Evolutionary conservation across 345 rosid species (phyloP).

Genomic region (Crucihimalaya himalaica): DNA sequence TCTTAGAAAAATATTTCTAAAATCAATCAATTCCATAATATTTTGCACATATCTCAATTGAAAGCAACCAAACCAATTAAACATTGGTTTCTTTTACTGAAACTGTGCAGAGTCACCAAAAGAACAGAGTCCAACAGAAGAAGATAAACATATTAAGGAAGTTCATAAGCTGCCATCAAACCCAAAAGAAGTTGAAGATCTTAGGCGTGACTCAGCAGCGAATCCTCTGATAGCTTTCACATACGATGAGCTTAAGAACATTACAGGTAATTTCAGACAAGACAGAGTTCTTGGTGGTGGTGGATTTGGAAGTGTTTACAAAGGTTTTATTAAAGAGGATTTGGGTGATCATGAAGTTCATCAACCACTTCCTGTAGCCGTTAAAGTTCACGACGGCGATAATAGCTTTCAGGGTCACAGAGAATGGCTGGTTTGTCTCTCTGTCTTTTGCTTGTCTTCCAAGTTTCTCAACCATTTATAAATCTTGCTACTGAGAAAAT

Average conservation of each 20-base stretch:
- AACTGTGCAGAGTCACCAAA: constrained; percentile 63
- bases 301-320: constrained; percentile 92
- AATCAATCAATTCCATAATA: constrained; percentile 3
- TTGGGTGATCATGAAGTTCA: constrained; percentile 55
- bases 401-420: constrained; percentile 93
- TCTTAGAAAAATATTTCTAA: neutral
- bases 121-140: constrained; percentile 47
- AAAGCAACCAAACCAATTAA: neutral
- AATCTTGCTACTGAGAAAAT: neutral
- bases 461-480: constrained; percentile 8
- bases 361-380: constrained; percentile 79
- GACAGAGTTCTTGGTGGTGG: constrained; percentile 96
- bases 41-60: neutral
- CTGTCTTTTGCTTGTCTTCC: constrained; percentile 7
- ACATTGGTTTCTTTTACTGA: constrained; percentile 17
- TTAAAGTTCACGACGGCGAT: constrained; percentile 92
- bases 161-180: constrained; percentile 76
- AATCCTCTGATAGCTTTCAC: constrained; percentile 88
- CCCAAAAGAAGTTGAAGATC: constrained; percentile 92
- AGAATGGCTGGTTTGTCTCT: constrained; percentile 89
- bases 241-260: constrained; percentile 67
- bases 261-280: constrained; percentile 85
- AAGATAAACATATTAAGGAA: constrained; percentile 43
- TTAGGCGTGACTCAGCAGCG: constrained; percentile 74
- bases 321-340: constrained; percentile 74